Evolutionary conservation across 306 rosid species (phyloP).

Genomic region (Adenanthera pavonina): DNA sequence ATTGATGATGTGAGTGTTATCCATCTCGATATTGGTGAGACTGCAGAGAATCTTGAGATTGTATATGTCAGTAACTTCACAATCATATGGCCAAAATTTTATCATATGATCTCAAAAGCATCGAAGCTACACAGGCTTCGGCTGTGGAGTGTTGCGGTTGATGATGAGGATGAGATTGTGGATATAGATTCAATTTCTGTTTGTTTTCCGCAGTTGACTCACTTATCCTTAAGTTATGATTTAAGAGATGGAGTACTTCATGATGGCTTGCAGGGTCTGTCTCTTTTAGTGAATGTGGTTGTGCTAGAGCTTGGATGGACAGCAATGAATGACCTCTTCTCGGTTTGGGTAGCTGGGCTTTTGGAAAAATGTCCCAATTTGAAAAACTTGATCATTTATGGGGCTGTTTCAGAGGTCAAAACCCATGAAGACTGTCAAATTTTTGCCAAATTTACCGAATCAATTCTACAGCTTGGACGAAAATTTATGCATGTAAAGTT

Average conservation of each 20-base stretch:
- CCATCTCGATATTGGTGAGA: slow-evolving; percentile 65
- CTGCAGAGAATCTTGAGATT: slow-evolving; percentile 61
- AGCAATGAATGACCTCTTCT: slow-evolving; percentile 53
- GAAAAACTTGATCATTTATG: slow-evolving; percentile 57
- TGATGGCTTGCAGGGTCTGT: slow-evolving; percentile 57
- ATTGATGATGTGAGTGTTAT: slow-evolving; percentile 61
- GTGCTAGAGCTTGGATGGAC: slow-evolving; percentile 73
- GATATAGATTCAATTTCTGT: slow-evolving; percentile 55
- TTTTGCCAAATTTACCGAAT: slow-evolving; percentile 63
- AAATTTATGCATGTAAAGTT: slow-evolving; percentile 51
- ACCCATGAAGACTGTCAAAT: slow-evolving; percentile 64
- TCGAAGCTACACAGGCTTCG: slow-evolving; percentile 53
- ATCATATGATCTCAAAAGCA: slow-evolving; percentile 61
- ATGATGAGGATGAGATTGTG: slow-evolving; percentile 55
- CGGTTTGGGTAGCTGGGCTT: slow-evolving; percentile 59
- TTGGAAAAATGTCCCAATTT: slow-evolving; percentile 61
- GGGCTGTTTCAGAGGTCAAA: slow-evolving; percentile 59
- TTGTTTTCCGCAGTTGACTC: slow-evolving; percentile 53
- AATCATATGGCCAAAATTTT: slow-evolving; percentile 61
- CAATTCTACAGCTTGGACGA: slow-evolving; percentile 63
- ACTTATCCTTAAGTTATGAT: slow-evolving; percentile 52
- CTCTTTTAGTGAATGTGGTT: slow-evolving; percentile 51
- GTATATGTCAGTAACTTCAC: slow-evolving; percentile 65
- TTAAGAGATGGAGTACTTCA: slow-evolving; percentile 44
- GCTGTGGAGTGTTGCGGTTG: slow-evolving; percentile 56